A percentile compares a stretch with the other conserved stretches of the same genome.
Evolutionary conservation across 495 filamentous ascomycete genomes (phyloP).

Genomic region (Poronia punctata): DNA sequence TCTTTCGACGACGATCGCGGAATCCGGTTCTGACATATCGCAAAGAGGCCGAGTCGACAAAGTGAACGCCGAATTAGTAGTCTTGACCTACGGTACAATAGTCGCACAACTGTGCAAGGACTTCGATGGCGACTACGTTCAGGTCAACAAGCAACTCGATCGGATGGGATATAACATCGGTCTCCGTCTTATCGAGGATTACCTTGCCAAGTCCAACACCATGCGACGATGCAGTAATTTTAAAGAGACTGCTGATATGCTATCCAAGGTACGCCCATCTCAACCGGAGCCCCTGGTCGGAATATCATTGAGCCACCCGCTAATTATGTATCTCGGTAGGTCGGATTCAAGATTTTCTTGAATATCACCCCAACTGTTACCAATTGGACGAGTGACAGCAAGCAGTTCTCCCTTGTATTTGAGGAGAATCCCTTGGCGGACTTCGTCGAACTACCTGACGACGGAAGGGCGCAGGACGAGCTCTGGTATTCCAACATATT

Average conservation of each 20-base stretch:
- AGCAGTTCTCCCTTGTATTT: constrained; percentile 91
- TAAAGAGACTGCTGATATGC: constrained; percentile 91
- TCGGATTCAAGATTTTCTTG: constrained; percentile 98
- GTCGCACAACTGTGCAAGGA: constrained; percentile 95
- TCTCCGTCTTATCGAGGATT: constrained; percentile 92
- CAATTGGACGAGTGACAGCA: constrained; percentile 93
- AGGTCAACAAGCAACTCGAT: constrained; percentile 95
- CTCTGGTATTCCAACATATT: constrained; percentile 98
- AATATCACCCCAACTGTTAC: constrained; percentile 94
- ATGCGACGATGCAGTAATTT: constrained; percentile 84
- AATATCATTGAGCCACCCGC: no score
- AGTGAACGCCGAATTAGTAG: constrained; percentile 88
- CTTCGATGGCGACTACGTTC: constrained; percentile 83
- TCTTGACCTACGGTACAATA: constrained; percentile 95
- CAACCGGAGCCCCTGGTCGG: no score
- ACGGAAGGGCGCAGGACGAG: constrained; percentile 91
- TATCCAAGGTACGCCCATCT: constrained; percentile 87
- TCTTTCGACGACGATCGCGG: neutral
- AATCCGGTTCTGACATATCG: constrained; percentile 8
- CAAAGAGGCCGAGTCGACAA: constrained; percentile 59
- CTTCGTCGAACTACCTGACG: constrained; percentile 95
- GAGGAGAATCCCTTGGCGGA: constrained; percentile 96
- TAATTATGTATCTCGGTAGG: constrained; percentile 39
- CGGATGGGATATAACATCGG: constrained; percentile 99
- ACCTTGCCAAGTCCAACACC: constrained; percentile 86